Base-by-base conservation (phyloP, 2,329 filamentous ascomycete species). In the Stemphylium vesicarium region DNA sequence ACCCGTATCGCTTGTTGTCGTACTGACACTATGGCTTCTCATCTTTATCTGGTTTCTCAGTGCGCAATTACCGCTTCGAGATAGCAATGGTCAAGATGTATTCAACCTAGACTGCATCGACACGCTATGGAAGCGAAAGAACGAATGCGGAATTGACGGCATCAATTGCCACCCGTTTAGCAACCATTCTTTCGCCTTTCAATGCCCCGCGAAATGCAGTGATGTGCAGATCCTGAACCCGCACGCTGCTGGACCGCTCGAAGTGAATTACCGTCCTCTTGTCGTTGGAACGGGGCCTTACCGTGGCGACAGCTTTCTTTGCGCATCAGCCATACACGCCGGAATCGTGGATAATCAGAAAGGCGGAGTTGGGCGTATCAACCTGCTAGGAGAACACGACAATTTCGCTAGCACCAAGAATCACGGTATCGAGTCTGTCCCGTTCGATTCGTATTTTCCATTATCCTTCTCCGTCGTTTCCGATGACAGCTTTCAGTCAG, bases 291-390 rank as follows among this genome's bases (percentile, higher is more conserved):
- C 82, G 3, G 82, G 86, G 0, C 78, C 88, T 3, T 98, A 98
- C 73, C 88, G 95, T n/a, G 92, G 91, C 4, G 92, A 96, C 75
- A 95, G 91, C 38, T 96, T 91, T 74, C 86, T 96, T 44, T 96
- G 92, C 70, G 88, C 86, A 54, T 84, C 92, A n/a, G 92, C 91
- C 29, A 89, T 96, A 42, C 92, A 96, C 71, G 86, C 91, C 0
- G 92, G 92, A 10, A 79, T 92, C 59, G 84, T 95, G 45, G 83
- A 83, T 26, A 84, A 91, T 65, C 75, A 80, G 0, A 79, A 82
- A 36, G 92, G 92, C 31, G 92, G 92, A 1, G 96, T 92, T 66
- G 92, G 92, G 51, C 89, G 95, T 6, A 83, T 94, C 35, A 82
- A 84, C 50, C 81, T 94, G 15, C 81, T 90, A 22, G 93, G 93